Evolutionary conservation across 2,329 filamentous ascomycete genomes (phyloP).

Genomic region (Nigrograna mackinnonii): DNA sequence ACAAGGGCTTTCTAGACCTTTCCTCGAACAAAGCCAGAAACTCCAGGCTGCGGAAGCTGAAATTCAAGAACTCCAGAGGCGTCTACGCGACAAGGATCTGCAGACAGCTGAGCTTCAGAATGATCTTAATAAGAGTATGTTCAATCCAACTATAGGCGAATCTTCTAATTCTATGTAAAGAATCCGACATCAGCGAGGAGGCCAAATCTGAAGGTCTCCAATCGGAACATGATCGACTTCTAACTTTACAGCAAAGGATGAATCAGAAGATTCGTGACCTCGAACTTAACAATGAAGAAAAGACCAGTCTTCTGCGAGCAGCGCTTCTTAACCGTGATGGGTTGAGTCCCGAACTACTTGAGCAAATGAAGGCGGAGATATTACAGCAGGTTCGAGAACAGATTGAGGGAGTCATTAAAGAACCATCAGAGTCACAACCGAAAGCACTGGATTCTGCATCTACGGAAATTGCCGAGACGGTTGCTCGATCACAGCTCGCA

Average conservation of each 20-base stretch:
- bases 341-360: conserved; percentile 33
- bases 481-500: conserved; percentile 34
- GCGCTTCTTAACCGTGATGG: conserved; percentile 37
- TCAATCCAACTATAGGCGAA: not conserved
- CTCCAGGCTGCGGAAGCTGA: conserved; percentile 38
- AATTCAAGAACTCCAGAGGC: conserved; percentile 36
- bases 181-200: conserved; percentile 34
- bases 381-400: conserved; percentile 35
- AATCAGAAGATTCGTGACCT: conserved; percentile 38
- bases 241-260: conserved; percentile 35
- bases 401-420: conserved; percentile 33
- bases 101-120: conserved; percentile 40
- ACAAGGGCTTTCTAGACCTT: no score
- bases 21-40: conserved; percentile 43
- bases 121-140: conserved; percentile 37
- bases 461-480: conserved; percentile 37
- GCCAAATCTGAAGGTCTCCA: conserved; percentile 31
- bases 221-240: conserved; percentile 38
- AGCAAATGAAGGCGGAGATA: conserved; percentile 35
- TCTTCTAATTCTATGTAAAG: conserved; percentile 14
- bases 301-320: conserved; percentile 34
- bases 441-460: conserved; percentile 34
- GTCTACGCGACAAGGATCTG: conserved; percentile 37
- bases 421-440: conserved; percentile 33
- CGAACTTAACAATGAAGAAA: conserved; percentile 39